Percentiles rank a stretch among this genome's conserved stretches.
Evolutionary conservation across 139 green algal species (phyloP).

Genomic region (Chlorella vulgaris): DNA sequence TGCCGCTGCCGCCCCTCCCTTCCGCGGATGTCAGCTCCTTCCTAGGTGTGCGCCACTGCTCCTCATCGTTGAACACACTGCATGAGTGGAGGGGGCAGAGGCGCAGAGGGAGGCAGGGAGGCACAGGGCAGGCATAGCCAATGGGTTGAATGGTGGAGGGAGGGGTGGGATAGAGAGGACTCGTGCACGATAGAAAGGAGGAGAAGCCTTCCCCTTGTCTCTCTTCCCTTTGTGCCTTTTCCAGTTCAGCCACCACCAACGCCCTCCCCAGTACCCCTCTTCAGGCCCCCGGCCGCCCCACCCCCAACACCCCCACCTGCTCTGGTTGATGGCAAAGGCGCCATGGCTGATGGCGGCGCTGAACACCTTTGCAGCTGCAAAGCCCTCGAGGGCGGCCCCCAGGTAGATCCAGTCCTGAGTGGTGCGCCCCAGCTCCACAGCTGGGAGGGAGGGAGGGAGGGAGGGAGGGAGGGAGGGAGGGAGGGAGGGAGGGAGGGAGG

Average conservation of each 20-base stretch:
- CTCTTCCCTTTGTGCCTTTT: too few relatives aligned
- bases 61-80: slow-evolving; percentile 48
- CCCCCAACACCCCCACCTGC: too few relatives aligned
- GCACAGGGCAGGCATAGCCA: too few relatives aligned
- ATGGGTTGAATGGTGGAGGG: background rate
- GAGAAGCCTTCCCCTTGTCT: too few relatives aligned
- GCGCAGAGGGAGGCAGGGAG: background rate
- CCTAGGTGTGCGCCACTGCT: slow-evolving; percentile 39
- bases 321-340: slow-evolving; percentile 46
- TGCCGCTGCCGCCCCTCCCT: too few relatives aligned
- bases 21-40: too few relatives aligned
- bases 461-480: background rate
- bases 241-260: too few relatives aligned
- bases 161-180: background rate
- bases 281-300: background rate
- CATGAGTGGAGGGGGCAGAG: background rate
- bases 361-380: slow-evolving; percentile 58
- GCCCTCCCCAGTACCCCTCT: background rate
- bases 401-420: slow-evolving; percentile 56
- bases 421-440: slow-evolving; percentile 50
- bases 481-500: background rate
- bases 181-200: too few relatives aligned
- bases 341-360: slow-evolving; percentile 50
- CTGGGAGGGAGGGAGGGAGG: slow-evolving; percentile 8
- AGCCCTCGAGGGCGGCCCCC: slow-evolving; percentile 61